Evolutionary conservation across 2,329 filamentous ascomycete species (phyloP), one percentile per base, ranked within the genome.

Genomic region (Lachnellula occidentalis): DNA sequence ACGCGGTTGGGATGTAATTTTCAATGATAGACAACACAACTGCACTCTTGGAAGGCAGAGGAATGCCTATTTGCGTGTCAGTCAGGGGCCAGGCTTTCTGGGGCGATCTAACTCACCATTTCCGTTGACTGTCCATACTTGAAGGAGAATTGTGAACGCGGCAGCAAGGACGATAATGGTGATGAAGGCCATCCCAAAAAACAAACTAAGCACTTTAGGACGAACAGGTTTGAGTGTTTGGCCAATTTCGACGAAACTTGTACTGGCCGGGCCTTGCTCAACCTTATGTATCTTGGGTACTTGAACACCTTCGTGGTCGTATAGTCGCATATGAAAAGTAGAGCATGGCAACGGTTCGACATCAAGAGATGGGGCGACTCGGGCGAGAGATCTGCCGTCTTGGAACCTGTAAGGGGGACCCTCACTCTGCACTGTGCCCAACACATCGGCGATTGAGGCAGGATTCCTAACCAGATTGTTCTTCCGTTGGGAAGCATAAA

Each of bases 1-100:
- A 68, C 0, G 73, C 70, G 0, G 79, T 83, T 0, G 81, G 81
- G 0, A 83, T 65, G 48, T 82, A 83, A 6, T 73, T 76, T 7
- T 74, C 70, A 0, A 77, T 34, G 0, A 77, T 37, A 4, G 74
- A 71, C 0, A 70, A 53, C 0, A 76, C 65, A 12, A 61, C 41
- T 0, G 56, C 17, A 42, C 60, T 64, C 1, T 14, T 50, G 5
- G 59, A 57, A 5, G 64, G 61, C 3, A 63, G 43, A 2, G 39
- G 22, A 5, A 65, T 56, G 2, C 60, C 62, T 61, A 31, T 3
- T 14, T 31, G 5, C 6, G 24, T 17, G 46, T 34, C 51, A 21
- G 9, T 4, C 24, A 14, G 2, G 22, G n/a, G 15, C 27, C 27
- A 31, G 27, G 27, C 27, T 31, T 31, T 31, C 27, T 31, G 27